A percentile compares a stretch with the other conserved stretches of the same genome.
Conservation (phyloP, 768 basidiomycete species). For the Holtermannia corniformis region DNA sequence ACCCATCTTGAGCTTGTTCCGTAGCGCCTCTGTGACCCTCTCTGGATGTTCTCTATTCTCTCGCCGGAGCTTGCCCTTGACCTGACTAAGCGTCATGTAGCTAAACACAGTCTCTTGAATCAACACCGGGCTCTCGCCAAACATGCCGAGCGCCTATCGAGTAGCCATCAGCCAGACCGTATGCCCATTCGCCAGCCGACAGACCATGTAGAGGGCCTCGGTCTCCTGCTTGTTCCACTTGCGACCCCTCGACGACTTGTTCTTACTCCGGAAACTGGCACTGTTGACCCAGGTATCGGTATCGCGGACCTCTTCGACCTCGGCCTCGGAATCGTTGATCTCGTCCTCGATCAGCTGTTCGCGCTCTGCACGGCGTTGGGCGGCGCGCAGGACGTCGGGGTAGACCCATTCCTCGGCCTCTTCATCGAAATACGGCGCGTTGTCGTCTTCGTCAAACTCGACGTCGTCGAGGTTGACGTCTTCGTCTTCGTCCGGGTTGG, state of each 20-base stretch:
- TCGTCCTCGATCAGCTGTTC: not conserved
- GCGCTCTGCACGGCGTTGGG: not conserved
- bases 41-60: slow-evolving; percentile 25
- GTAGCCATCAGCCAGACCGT: not conserved
- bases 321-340: slow-evolving; percentile 6
- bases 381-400: too few species aligned
- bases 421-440: slow-evolving; percentile 4
- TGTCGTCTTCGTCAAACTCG: slow-evolving; percentile 1
- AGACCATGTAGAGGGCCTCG: slow-evolving; percentile 29
- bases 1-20: slow-evolving; percentile 19
- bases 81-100: slow-evolving; percentile 14
- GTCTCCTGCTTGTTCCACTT: slow-evolving; percentile 25
- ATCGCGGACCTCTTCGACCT: slow-evolving; percentile 19
- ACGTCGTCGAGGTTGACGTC: not conserved
- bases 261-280: slow-evolving; percentile 9
- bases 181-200: slow-evolving; percentile 1
- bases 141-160: slow-evolving; percentile 21
- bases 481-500: not conserved
- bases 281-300: slow-evolving; percentile 27
- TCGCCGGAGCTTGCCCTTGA: slow-evolving; percentile 20
- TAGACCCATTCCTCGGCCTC: not conserved
- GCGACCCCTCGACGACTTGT: slow-evolving; percentile 8
- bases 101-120: slow-evolving; percentile 27
- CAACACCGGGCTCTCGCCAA: slow-evolving; percentile 22
- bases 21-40: slow-evolving; percentile 19